Base-by-base conservation (phyloP, 2,329 filamentous ascomycete genomes). In the Teratosphaeria zuluensis region DNA sequence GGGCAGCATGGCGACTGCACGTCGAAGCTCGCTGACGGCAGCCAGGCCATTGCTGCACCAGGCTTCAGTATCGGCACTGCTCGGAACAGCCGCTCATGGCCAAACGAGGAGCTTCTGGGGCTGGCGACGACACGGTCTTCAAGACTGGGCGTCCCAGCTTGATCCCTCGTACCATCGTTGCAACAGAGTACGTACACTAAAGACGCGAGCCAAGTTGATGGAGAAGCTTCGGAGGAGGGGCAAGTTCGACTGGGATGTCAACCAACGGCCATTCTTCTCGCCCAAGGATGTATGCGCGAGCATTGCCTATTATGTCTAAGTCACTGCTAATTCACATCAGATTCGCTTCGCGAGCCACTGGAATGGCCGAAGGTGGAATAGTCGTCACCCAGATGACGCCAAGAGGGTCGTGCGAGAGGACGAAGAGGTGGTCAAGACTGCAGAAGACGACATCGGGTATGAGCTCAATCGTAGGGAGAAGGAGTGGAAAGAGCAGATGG, bases 401-500 rank as follows among this genome's bases (percentile, higher is more conserved):
- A 52, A 58, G 58, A 60, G 55, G 54, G 60, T 59, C 53, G 59
- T 42, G 21, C 35, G 33, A 35, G 55, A 60, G 46, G 53, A 54
- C 16, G 56, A 55, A 4, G 38, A 55, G 21, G 42, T n/a, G 30
- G 52, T 51, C 32, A 60, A 64, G 54, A 19, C 19, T 31, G 28
- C 52, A 31, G 52, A 53, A 19, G 32, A 35, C 52, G 32, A 53
- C 32, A 35, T 58, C 28, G 24, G 64, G 56, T 64, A 65, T 48
- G 69, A 70, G 63, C 63, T 72, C 12, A 68, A 61, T 55, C 60
- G 63, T 46, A 59, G 62, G 19, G 64, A 69, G 65, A 69, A 68
- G 61, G 61, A 64, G 51, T 72, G 70, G 70, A 69, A 69, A 57
- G 64, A 69, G 46, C 63, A 67, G 57, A 70, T 72, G 68, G 68